phyloP scores from a whole-genome alignment of 306 rosid genomes.

The Hippophae rhamnoides region DNA sequence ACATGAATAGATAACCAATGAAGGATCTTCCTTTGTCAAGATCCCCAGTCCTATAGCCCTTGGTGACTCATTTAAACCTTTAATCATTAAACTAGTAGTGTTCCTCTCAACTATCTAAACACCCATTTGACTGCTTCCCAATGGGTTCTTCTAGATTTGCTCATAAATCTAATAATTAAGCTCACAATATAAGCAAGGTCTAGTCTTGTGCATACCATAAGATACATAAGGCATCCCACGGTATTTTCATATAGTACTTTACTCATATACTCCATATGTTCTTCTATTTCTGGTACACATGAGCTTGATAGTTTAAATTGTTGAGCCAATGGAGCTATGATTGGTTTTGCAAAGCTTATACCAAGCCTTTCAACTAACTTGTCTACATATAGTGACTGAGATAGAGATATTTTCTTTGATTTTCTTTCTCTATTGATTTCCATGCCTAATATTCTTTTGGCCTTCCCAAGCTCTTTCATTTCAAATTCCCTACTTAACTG shows the following conservation, averaged over 20 bases:
- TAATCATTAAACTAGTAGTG: background rate
- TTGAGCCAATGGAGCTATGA: background rate
- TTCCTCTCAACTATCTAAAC: background rate
- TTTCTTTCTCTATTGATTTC: background rate
- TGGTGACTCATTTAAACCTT: no score
- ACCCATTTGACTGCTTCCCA: background rate
- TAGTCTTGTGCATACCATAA: background rate
- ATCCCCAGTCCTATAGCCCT: background rate
- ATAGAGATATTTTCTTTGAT: background rate
- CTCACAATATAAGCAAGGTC: background rate
- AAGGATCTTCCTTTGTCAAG: background rate
- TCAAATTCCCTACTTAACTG: background rate
- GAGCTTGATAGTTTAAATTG: background rate
- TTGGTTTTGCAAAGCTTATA: background rate
- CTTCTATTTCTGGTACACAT: background rate
- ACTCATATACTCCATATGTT: background rate
- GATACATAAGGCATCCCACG: background rate
- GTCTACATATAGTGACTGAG: background rate
- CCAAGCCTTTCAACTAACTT: background rate
- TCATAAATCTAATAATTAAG: background rate
- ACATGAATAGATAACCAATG: background rate
- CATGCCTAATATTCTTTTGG: background rate
- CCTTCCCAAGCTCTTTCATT: background rate
- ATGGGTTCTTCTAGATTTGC: background rate
- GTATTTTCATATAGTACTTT: background rate